Conservation (phyloP, 306 rosid genomes). For the Delonix regia region DNA sequence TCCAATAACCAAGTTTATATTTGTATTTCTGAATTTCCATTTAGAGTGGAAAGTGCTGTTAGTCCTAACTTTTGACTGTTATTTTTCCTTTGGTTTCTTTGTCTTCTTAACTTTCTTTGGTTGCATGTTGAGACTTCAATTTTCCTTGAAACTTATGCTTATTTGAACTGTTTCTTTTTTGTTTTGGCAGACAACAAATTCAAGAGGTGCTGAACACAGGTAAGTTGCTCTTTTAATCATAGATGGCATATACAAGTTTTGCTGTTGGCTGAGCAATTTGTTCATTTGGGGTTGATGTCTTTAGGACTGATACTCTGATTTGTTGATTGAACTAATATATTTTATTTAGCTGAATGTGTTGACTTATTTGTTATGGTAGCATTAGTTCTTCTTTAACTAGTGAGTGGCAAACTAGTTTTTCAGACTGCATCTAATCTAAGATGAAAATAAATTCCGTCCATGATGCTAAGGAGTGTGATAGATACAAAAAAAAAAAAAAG, state of each 20-base stretch:
- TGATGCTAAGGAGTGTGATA: background rate
- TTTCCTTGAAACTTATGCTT: conserved; percentile 34
- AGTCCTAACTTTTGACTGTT: background rate
- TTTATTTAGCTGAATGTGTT: background rate
- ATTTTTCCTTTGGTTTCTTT: conserved; percentile 21
- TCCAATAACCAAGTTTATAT: background rate
- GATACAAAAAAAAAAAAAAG: background rate
- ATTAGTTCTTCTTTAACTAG: background rate
- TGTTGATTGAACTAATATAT: background rate
- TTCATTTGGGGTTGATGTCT: conserved; percentile 14
- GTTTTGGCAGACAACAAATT: conserved; percentile 57
- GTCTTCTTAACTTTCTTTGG: background rate
- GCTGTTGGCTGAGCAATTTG: conserved; percentile 1
- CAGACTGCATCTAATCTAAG: background rate
- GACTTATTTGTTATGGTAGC: background rate
- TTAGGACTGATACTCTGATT: background rate
- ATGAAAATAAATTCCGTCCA: background rate
- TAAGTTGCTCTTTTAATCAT: conserved; percentile 48
- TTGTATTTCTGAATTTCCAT: background rate
- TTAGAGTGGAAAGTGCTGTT: background rate
- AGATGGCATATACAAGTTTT: conserved; percentile 17
- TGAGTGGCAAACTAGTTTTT: background rate
- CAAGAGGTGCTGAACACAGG: conserved; percentile 60
- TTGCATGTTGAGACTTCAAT: background rate
- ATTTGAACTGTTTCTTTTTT: conserved; percentile 37